Conservation (phyloP, 306 rosid genomes). For the Trifolium repens region DNA sequence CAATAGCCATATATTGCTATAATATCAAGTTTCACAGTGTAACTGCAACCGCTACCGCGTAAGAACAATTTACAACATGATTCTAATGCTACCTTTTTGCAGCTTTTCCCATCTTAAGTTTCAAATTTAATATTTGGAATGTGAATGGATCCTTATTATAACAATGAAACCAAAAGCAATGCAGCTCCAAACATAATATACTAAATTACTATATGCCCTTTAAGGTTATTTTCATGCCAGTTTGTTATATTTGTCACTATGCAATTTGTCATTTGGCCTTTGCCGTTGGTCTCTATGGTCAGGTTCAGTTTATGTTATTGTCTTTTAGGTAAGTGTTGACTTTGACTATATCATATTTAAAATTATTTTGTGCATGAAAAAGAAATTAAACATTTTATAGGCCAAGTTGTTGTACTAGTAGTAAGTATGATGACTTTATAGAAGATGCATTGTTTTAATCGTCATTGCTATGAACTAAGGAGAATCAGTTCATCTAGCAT, state of each 20-base stretch:
- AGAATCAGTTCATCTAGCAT: too few species aligned
- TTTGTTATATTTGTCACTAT: background rate
- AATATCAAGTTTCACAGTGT: background rate
- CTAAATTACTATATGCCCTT: background rate
- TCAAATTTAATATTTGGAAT: background rate
- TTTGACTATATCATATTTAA: background rate
- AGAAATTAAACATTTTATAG: too few species aligned
- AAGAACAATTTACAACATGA: background rate
- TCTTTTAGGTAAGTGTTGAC: background rate
- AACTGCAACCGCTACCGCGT: background rate
- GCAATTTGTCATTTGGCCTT: background rate
- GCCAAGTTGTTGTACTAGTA: too few species aligned
- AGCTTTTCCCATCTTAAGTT: background rate
- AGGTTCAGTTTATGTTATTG: background rate
- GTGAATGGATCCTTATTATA: background rate
- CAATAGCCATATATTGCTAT: background rate
- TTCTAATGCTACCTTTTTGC: slow-evolving; percentile 16
- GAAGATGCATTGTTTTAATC: too few species aligned
- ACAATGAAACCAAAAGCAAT: background rate
- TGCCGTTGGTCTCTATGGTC: background rate
- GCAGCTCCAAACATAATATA: background rate
- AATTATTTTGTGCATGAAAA: background rate
- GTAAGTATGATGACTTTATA: too few species aligned
- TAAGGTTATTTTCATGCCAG: too few species aligned
- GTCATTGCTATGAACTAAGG: too few species aligned